Percentiles rank a stretch among this genome's conserved stretches.
phyloP scores from a whole-genome alignment of 2,329 filamentous ascomycete species.

The Nemania bipapillata region DNA sequence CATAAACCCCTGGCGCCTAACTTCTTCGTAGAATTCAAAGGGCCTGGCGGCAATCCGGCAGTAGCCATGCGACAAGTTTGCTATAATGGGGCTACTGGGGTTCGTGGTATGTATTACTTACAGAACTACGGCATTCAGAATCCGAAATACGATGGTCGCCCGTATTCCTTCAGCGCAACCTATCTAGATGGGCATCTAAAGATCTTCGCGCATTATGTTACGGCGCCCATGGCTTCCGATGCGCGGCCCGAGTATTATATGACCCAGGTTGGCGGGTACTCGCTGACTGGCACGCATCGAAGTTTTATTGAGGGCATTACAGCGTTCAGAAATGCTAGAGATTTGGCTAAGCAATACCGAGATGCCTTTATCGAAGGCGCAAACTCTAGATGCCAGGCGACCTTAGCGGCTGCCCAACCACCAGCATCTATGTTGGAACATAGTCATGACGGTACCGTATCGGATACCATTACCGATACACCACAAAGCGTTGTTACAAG shows the following conservation, averaged over 20 bases:
- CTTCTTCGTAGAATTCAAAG: slow-evolving; percentile 19
- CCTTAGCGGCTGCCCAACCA: too few species aligned
- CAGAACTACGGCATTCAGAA: slow-evolving; percentile 30
- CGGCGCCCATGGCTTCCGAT: slow-evolving; percentile 47
- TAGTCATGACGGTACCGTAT: too few species aligned
- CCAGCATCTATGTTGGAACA: too few species aligned
- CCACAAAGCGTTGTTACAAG: too few species aligned
- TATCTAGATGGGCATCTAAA: slow-evolving; percentile 54
- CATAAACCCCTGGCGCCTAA: slow-evolving; percentile 32
- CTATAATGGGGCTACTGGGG: slow-evolving; percentile 10
- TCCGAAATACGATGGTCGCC: slow-evolving; percentile 53
- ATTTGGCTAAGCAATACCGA: slow-evolving; percentile 54
- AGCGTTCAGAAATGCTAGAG: slow-evolving; percentile 56
- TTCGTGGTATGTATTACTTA: slow-evolving; percentile 5
- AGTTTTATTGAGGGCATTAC: slow-evolving; percentile 52
- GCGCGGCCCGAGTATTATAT: slow-evolving; percentile 56
- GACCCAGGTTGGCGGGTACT: slow-evolving; percentile 49
- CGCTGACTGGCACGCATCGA: slow-evolving; percentile 48
- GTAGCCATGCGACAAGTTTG: neutral
- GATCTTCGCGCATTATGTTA: slow-evolving; percentile 54
- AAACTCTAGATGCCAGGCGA: slow-evolving; percentile 37
- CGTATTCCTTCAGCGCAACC: slow-evolving; percentile 54
- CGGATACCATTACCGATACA: too few species aligned
- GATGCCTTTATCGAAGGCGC: slow-evolving; percentile 51
- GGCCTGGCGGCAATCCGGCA: neutral